These are phyloP conservation scores for Paramecium bursaria DNA, from an alignment of 73 alveolate species.

Conservation along the genomic window DNA sequence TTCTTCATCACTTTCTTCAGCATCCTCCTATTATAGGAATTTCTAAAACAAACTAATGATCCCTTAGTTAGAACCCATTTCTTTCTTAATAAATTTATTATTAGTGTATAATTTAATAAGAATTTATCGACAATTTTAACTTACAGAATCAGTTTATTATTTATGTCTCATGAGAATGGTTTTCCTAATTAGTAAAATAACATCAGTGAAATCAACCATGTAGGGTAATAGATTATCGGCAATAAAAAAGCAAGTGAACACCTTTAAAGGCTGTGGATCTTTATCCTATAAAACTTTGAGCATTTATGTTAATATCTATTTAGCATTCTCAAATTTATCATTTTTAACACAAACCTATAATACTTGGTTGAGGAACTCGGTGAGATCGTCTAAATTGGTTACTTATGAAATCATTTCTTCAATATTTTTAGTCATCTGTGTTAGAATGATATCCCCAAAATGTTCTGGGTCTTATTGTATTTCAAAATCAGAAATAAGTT, in stretches of 20 bases:
- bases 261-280: neutral
- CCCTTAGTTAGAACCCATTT: constrained; percentile 53
- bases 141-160: constrained; percentile 11
- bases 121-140: constrained; percentile 28
- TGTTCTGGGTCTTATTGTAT: constrained; percentile 43
- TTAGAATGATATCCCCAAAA: constrained; percentile 36
- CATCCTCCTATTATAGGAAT: neutral
- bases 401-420: constrained; percentile 27
- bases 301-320: constrained; percentile 14
- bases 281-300: constrained; percentile 31
- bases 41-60: neutral
- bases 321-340: constrained; percentile 57
- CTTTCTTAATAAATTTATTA: constrained; percentile 42
- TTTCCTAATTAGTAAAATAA: neutral
- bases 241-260: constrained; percentile 11
- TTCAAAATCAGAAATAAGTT: neutral
- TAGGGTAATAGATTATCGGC: constrained; percentile 51
- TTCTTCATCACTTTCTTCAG: constrained; percentile 42
- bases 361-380: neutral
- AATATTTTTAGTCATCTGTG: constrained; percentile 22
- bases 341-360: constrained; percentile 11
- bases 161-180: constrained; percentile 32
- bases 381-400: constrained; percentile 8
- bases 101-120: neutral
- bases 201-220: neutral